phyloP scores from a whole-genome alignment of 495 filamentous ascomycete species.

The Xylaria sp. region DNA sequence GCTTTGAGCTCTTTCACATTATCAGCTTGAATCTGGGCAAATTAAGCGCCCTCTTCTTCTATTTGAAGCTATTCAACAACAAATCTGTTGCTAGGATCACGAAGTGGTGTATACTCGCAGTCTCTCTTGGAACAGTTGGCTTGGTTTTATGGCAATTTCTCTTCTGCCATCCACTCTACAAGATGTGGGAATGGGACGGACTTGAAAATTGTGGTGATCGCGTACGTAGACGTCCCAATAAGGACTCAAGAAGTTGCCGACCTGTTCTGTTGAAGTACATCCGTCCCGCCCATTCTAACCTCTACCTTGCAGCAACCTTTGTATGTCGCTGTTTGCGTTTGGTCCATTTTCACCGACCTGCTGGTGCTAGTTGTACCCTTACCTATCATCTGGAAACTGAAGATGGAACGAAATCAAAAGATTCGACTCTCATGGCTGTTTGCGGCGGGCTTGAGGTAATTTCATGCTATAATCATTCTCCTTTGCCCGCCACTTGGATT shows the following conservation, averaged over 20 bases:
- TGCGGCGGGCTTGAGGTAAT: conserved; percentile 19
- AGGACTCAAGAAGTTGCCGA: neutral
- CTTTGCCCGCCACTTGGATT: neutral
- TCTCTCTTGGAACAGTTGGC: conserved; percentile 12
- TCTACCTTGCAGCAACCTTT: conserved; percentile 15
- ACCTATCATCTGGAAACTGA: conserved; percentile 22
- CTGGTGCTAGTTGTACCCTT: conserved; percentile 23
- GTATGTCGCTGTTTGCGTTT: conserved; percentile 25
- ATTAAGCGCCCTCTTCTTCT: conserved; percentile 27
- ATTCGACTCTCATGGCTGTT: conserved; percentile 24
- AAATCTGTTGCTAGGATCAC: conserved; percentile 8
- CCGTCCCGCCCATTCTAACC: neutral
- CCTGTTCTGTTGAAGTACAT: neutral
- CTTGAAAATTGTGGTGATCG: conserved; percentile 30
- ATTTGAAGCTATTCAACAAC: conserved; percentile 20
- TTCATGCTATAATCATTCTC: neutral
- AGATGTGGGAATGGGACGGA: conserved; percentile 27
- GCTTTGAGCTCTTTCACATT: conserved; percentile 27
- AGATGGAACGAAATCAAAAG: conserved; percentile 29
- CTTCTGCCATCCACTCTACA: conserved; percentile 27
- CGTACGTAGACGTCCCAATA: conserved; percentile 7
- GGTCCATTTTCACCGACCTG: conserved; percentile 29
- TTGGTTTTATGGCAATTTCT: conserved; percentile 29
- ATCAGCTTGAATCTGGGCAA: conserved; percentile 25
- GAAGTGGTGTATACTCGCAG: conserved; percentile 16